Conservation (phyloP, 495 filamentous ascomycete species). For the Staphylotrichum tortipilum region DNA sequence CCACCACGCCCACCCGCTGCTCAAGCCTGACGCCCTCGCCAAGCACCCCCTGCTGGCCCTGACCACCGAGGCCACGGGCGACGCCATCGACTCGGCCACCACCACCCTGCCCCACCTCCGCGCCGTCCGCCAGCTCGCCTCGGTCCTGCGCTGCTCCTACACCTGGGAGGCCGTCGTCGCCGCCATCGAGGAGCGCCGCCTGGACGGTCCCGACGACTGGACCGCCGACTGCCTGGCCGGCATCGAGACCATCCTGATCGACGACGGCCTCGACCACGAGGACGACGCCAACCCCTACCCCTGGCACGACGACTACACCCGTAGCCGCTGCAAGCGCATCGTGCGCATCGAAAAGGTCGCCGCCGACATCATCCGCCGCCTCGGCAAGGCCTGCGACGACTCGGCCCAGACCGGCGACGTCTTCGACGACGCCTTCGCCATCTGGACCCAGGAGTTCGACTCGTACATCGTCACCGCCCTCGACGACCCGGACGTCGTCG, state of each 20-base stretch:
- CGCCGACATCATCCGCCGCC: conserved; percentile 48
- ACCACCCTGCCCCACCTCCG: conserved; percentile 61
- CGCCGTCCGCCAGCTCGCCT: conserved; percentile 59
- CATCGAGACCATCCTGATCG: conserved; percentile 68
- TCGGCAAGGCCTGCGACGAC: conserved; percentile 24
- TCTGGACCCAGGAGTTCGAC: conserved; percentile 25
- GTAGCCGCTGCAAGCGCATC: conserved; percentile 59
- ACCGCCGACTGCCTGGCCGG: conserved; percentile 58
- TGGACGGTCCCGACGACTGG: conserved; percentile 51
- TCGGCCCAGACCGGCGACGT: conserved; percentile 10
- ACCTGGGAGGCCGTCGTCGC: conserved; percentile 57
- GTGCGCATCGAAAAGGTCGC: conserved; percentile 78
- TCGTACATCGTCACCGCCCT: conserved; percentile 44
- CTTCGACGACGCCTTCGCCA: conserved; percentile 24
- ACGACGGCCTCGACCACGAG: conserved; percentile 59
- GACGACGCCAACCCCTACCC: conserved; percentile 50
- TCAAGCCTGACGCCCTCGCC: conserved; percentile 26
- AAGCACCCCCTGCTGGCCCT: conserved; percentile 58
- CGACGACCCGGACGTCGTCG: conserved; percentile 60
- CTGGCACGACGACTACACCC: conserved; percentile 65
- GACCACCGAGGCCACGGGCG: conserved; percentile 64
- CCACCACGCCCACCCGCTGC: conserved; percentile 71
- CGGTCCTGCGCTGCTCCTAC: conserved; percentile 50
- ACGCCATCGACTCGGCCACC: conserved; percentile 48
- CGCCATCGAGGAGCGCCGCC: conserved; percentile 46